These are phyloP conservation scores for Oenanthe sinensis DNA, from an alignment of 129 eudicot genomes.

Conservation along the genomic window DNA sequence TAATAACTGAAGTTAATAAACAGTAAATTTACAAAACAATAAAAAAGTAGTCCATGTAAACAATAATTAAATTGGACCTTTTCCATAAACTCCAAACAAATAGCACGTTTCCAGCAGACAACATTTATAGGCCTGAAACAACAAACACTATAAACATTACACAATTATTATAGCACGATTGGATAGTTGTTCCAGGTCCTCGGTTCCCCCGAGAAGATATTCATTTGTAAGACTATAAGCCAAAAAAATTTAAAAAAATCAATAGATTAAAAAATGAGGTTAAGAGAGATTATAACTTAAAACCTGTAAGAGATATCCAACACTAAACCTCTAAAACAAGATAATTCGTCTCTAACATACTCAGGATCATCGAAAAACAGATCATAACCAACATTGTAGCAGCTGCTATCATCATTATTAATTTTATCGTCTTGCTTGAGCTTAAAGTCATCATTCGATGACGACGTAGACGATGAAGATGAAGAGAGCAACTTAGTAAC, in stretches of 20 bases:
- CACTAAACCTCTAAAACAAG: slow-evolving; percentile 83
- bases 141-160: not conserved
- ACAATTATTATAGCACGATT: too few relatives aligned
- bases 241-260: too few relatives aligned
- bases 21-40: too few relatives aligned
- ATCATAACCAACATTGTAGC: slow-evolving; percentile 23
- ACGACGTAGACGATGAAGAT: slow-evolving; percentile 8
- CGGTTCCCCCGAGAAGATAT: too few relatives aligned
- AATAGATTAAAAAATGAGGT: not conserved
- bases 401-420: slow-evolving; percentile 6
- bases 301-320: slow-evolving; percentile 81
- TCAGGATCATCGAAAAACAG: slow-evolving; percentile 42
- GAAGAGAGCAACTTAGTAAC: slow-evolving; percentile 17
- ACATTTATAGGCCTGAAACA: slow-evolving; percentile 88
- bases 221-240: too few relatives aligned
- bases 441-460: slow-evolving; percentile 22
- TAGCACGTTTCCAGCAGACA: slow-evolving; percentile 99
- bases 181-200: too few relatives aligned
- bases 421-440: slow-evolving; percentile 13
- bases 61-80: slow-evolving; percentile 44
- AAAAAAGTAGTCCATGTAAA: not conserved
- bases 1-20: not conserved
- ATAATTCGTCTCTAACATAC: slow-evolving; percentile 50
- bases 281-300: not conserved
- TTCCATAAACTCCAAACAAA: slow-evolving; percentile 96